Base-by-base conservation (phyloP, 2,329 filamentous ascomycete species). In the Pseudogymnoascus sp. region DNA sequence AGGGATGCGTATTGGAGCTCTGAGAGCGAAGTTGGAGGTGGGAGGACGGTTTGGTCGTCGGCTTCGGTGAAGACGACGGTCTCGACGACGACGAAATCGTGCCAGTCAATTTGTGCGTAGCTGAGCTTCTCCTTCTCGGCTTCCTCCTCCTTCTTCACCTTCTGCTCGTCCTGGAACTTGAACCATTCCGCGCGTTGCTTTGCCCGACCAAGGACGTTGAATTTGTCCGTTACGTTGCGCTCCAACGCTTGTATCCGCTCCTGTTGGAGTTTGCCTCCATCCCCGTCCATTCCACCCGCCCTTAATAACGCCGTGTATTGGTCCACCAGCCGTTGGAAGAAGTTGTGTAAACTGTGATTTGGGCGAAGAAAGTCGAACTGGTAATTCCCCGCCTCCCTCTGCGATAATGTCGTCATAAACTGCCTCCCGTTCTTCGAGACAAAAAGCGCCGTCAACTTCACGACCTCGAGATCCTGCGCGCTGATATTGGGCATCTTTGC, bases 401-500 rank as follows among this genome's bases (percentile, higher is more conserved):
- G 93, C 23, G 90, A 91, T 67, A 99, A 79, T 62, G 88, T 85
- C 21, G 92, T 97, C 84, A 96, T 91, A 77, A 95, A 99, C 65
- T 89, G 87, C 65, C 93, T 88, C 13, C 95, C 95, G 71, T 96
- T 93, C 77, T 93, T 93, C 61, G 95, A 95, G 60, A 93, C 91
- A 76, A 95, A 97, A 26, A 96, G 80, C 19, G 95, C 95, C 37
- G 93, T 96, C 72, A 96, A 77, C 63, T 84, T 81, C 63, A 89
- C 81, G 60, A 88, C 81, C 69, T 88, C 85, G 67, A 97, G 79
- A 81, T 99, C 95, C 76, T 96, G 90, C 67, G 96, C 91, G 77
- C 89, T 96, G 78, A 99, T 96, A 69, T 93, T 93, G 64, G 95
- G 95, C 91, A 97, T 96, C 74, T 93, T 89, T 69, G 95, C 93